A percentile compares a stretch with the other conserved stretches of the same genome.
These are phyloP conservation scores for Candida succiphila DNA, from an alignment of 805 yeast genomes.

Conservation along the genomic window DNA sequence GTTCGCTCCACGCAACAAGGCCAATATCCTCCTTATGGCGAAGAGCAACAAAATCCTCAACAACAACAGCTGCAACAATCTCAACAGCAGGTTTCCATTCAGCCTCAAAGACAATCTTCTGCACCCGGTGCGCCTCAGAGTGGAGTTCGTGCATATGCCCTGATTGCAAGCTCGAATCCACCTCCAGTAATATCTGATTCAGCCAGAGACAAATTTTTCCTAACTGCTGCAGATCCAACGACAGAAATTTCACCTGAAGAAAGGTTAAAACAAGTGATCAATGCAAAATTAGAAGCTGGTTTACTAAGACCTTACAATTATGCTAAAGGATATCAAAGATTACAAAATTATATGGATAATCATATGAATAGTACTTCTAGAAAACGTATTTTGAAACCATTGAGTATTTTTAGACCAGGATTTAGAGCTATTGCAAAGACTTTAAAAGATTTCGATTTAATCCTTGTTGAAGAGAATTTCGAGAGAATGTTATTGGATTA, in stretches of 20 bases:
- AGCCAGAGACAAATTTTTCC: constrained; percentile 85
- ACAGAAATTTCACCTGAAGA: constrained; percentile 92
- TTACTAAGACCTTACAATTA: constrained; percentile 86
- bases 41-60: constrained; percentile 1
- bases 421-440: constrained; percentile 88
- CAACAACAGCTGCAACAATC: constrained; percentile 3
- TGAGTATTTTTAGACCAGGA: constrained; percentile 82
- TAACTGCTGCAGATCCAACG: constrained; percentile 96
- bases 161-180: constrained; percentile 1
- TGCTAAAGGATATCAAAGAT: constrained; percentile 84
- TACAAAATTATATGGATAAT: constrained; percentile 86
- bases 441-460: constrained; percentile 81
- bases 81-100: neutral
- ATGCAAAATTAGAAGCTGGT: constrained; percentile 92
- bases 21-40: neutral
- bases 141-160: neutral
- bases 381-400: constrained; percentile 77
- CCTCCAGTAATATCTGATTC: constrained; percentile 46
- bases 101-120: neutral
- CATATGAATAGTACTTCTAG: constrained; percentile 80
- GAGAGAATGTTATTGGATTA: constrained; percentile 90
- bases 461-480: constrained; percentile 86
- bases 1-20: constrained; percentile 1
- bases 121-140: neutral
- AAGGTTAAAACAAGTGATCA: constrained; percentile 83